These are phyloP conservation scores for Nicotiana undulata DNA, from an alignment of 257 asterid species.

Conservation along the genomic window DNA sequence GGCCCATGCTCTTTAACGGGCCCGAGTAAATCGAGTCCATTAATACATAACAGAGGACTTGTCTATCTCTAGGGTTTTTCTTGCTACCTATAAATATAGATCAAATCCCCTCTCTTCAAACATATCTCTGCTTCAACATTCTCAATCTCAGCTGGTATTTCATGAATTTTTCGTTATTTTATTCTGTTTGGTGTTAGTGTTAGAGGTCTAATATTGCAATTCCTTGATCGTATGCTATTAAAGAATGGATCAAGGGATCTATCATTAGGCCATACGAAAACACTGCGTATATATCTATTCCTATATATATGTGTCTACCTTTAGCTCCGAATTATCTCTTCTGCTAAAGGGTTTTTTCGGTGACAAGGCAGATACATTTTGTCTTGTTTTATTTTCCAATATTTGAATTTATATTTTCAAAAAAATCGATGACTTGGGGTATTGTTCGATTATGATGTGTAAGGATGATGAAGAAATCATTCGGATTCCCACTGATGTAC, in stretches of 20 bases:
- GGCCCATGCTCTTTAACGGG: neutral
- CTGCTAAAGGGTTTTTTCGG: constrained; percentile 23
- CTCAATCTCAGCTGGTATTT: accelerated
- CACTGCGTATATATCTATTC: constrained; percentile 10
- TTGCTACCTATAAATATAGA: neutral
- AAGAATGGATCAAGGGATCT: constrained; percentile 30
- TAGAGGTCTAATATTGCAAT: constrained; percentile 42
- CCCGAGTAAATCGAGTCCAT: neutral
- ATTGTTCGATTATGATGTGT: neutral
- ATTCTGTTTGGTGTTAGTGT: accelerated
- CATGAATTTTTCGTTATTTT: neutral
- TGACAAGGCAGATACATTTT: constrained; percentile 40
- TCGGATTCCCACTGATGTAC: constrained; percentile 70
- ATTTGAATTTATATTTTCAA: neutral
- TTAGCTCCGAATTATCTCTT: constrained; percentile 16
- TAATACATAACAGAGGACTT: neutral
- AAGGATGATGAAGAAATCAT: constrained; percentile 55
- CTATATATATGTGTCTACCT: constrained; percentile 25
- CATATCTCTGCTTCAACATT: neutral
- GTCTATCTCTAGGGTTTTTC: neutral
- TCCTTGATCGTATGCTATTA: constrained; percentile 15
- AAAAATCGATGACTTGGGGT: neutral
- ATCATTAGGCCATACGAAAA: constrained; percentile 42
- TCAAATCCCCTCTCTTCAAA: neutral
- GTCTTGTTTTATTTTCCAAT: neutral